Percentiles rank a stretch among this genome's conserved stretches.
These are phyloP conservation scores for Acanthamoeba healyi DNA, from an alignment of 208 protist genomes.

Conservation along the genomic window DNA sequence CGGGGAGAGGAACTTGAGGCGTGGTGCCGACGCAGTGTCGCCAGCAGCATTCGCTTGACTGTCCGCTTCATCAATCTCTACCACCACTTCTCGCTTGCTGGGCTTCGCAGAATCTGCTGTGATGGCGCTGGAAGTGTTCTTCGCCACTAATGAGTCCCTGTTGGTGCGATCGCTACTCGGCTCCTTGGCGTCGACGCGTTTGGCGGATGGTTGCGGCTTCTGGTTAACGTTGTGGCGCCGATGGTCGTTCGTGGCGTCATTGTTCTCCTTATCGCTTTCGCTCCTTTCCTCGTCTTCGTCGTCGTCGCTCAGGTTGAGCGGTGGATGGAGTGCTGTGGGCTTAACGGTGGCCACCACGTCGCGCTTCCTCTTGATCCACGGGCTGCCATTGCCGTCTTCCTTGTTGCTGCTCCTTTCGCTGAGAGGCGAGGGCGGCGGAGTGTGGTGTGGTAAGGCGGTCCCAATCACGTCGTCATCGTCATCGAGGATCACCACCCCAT, in stretches of 20 bases:
- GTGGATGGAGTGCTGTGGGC: neutral
- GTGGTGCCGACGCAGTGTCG: neutral
- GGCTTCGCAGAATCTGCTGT: too few species aligned
- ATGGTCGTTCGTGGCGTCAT: neutral
- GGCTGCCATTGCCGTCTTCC: constrained; percentile 12
- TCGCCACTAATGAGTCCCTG: too few species aligned
- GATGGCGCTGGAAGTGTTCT: neutral
- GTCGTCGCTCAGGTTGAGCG: neutral
- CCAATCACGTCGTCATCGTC: neutral
- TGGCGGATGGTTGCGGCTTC: neutral
- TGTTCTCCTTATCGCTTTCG: constrained; percentile 47
- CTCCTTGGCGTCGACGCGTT: too few species aligned
- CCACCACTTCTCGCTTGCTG: neutral
- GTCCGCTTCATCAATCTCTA: neutral
- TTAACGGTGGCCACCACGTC: neutral
- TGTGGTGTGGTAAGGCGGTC: neutral
- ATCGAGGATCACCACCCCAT: constrained; percentile 1
- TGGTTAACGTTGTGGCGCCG: neutral
- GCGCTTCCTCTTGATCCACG: constrained; percentile 44
- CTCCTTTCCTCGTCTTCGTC: constrained; percentile 4
- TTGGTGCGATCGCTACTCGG: too few species aligned
- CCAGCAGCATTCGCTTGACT: neutral
- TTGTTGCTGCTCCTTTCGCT: neutral
- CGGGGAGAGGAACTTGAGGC: constrained; percentile 42
- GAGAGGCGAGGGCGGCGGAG: neutral